Conservation (phyloP, 2,329 filamentous ascomycete genomes). For the Pestalotiopsis sp. region DNA sequence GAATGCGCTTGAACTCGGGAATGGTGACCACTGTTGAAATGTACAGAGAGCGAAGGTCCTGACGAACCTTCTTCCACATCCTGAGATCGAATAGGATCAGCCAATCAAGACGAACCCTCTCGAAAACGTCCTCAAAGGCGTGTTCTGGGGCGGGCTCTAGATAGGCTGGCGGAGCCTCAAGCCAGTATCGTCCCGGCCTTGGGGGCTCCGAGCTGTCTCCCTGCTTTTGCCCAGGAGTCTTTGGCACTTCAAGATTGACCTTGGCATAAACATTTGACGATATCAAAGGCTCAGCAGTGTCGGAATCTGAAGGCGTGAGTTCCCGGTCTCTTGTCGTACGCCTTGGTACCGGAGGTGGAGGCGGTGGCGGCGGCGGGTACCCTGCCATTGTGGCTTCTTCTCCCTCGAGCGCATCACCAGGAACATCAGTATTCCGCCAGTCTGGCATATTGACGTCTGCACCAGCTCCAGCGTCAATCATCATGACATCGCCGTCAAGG, state of each 20-base stretch:
- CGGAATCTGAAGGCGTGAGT: conserved; percentile 72
- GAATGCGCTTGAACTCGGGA: conserved; percentile 91
- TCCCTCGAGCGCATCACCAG: conserved; percentile 71
- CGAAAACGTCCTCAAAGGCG: conserved; percentile 83
- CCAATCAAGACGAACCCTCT: conserved; percentile 89
- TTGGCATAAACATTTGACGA: conserved; percentile 64
- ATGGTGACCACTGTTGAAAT: conserved; percentile 96
- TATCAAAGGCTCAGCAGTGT: conserved; percentile 69
- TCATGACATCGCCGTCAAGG: conserved; percentile 58
- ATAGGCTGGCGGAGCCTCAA: conserved; percentile 76
- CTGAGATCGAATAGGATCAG: conserved; percentile 92
- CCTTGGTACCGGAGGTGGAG: conserved; percentile 55
- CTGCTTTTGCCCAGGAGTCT: conserved; percentile 67
- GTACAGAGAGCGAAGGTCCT: conserved; percentile 88
- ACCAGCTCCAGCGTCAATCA: conserved; percentile 54
- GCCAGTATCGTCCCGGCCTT: conserved; percentile 81
- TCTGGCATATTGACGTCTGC: conserved; percentile 49
- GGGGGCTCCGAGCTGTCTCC: conserved; percentile 49
- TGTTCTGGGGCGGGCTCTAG: conserved; percentile 64
- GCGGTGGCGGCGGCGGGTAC: conserved; percentile 69
- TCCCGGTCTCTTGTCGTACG: conserved; percentile 56
- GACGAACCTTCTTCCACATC: conserved; percentile 94
- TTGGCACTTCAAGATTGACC: conserved; percentile 74
- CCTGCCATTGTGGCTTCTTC: conserved; percentile 79
- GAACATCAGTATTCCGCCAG: conserved; percentile 43